Base-by-base conservation (phyloP, 257 asterid genomes). In the Nicotiana undulata region DNA sequence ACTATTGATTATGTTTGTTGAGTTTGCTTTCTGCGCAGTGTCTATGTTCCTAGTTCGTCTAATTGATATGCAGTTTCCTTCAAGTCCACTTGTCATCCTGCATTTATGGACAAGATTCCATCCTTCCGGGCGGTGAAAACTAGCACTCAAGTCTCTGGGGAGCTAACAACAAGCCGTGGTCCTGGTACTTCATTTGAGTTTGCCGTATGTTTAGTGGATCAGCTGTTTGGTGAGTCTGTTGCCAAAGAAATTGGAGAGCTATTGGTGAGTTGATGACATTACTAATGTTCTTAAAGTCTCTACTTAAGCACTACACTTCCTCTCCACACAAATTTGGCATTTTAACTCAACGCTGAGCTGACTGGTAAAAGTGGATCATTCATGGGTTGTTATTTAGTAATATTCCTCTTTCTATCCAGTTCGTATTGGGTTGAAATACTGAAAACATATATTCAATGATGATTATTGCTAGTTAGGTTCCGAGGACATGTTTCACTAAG, bases 71-170 rank as follows among this genome's bases (percentile, higher is more conserved):
- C 81, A 56, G 60, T 87, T 60, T 84, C 59, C 66, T 79, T 74
- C 82, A 67, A 95, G 99, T 82, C 90, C 10, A 95, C 99, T 81
- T 91, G 99, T 85, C 98, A 95, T 86, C 99, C 99, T 26, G 99
- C 98, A 18, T 95, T 95, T 84, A 85, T 85, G 84, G 97, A 87
- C 88, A 92, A 92, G 82, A 91, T 95, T 82, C 86, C 99, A 12
- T 80, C 88, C 4, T 92, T 95, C 82, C 90, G 93, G 92, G 93
- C 94, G 83, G 99, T 95, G 28, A 93, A 93, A 79, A 82, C 97
- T 26, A 91, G 90, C 75, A 82, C 93, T 29, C 97, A 92, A 74
- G 91, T 95, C 59, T 93, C 96, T 9, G 97, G 91, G 74, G 97
- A 92, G 93, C 88, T 95, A 29, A 95, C 97, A 40, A 93, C 99